Evolutionary conservation across 352 stramenopile species (phyloP), one percentile per base, ranked within the genome.

Genomic region (Phytophthora pisi): DNA sequence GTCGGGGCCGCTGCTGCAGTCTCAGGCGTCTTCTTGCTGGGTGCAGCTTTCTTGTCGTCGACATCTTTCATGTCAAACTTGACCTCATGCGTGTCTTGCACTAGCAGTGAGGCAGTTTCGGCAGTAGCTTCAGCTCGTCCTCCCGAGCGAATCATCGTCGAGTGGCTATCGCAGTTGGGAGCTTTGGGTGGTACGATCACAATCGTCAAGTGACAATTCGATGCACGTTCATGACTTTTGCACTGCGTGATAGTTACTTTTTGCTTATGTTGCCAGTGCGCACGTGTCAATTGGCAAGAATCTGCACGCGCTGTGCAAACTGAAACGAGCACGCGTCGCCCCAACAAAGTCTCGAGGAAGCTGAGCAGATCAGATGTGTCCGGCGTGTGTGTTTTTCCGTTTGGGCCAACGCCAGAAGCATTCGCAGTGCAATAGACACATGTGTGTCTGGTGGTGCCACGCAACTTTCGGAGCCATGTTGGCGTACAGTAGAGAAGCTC

Each of bases 311-410:
- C 11, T 9, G 38, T 18, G 13, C 13, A n/a, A 24, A 20, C 42
- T 51, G 40, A 51, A 47, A 60, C 28, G 15, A 43, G 51, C 51
- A 47, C 51, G 18, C 8, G 51, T 15, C 18, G 49, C 28, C 43
- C 8, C 50, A 45, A 43, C n/a, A 18, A n/a, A 43, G 15, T 23
- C 18, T 23, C 5, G 15, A n/a, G 40, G 15, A 45, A 18, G 38
- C 38, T 5, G 38, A 45, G 38, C 38, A 45, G 38, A 45, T 40
- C 34, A 40, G 34, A 16, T 40, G 34, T 10, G 34, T 40, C 34
- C 34, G 2, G 34, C 34, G 11, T 47, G 40, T 45, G 18, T 7
- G 20, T 20, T 45, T 45, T 45, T 18, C 38, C 38, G 38, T 8
- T 40, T 7, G 8, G 34, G 2, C 30, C 51, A 30, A 24, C n/a